Conservation (phyloP, 768 basidiomycete species). For the Lyophyllum shimeji region DNA sequence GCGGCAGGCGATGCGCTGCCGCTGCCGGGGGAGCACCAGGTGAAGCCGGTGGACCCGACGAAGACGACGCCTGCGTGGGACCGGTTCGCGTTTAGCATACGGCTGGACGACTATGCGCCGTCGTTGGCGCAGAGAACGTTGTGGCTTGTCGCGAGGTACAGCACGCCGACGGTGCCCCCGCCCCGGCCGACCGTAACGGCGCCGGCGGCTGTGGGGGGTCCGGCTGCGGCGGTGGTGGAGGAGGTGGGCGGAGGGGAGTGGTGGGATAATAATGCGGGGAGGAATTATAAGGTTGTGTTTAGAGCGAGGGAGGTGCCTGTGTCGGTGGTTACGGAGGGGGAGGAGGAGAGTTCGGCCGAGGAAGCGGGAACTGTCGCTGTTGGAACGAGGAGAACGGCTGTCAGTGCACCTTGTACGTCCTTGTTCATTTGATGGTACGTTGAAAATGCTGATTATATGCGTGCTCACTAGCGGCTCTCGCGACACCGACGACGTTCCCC, state of each 20-base stretch:
- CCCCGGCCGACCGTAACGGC: not conserved
- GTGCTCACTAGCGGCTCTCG: not conserved
- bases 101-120: slow-evolving; percentile 68
- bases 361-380: not conserved
- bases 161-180: not conserved
- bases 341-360: not conserved
- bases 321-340: not conserved
- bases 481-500: slow-evolving; percentile 4
- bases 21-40: not conserved
- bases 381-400: slow-evolving; percentile 15
- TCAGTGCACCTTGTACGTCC: slow-evolving; percentile 35
- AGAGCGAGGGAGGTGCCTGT: slow-evolving; percentile 12
- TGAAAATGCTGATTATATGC: too few relatives aligned
- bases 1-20: too few relatives aligned
- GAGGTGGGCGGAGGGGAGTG: slow-evolving; percentile 64
- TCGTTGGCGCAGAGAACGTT: slow-evolving; percentile 51
- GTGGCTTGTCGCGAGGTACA: slow-evolving; percentile 61
- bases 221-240: not conserved
- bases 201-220: not conserved
- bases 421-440: not conserved
- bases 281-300: slow-evolving; percentile 81
- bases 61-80: slow-evolving; percentile 42
- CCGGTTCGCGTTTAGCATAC: slow-evolving; percentile 59
- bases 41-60: not conserved
- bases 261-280: slow-evolving; percentile 89